Percentiles rank a stretch among this genome's conserved stretches.
Evolutionary conservation across 2,329 filamentous ascomycete genomes (phyloP).

Genomic region (Cytospora paraplurivora): DNA sequence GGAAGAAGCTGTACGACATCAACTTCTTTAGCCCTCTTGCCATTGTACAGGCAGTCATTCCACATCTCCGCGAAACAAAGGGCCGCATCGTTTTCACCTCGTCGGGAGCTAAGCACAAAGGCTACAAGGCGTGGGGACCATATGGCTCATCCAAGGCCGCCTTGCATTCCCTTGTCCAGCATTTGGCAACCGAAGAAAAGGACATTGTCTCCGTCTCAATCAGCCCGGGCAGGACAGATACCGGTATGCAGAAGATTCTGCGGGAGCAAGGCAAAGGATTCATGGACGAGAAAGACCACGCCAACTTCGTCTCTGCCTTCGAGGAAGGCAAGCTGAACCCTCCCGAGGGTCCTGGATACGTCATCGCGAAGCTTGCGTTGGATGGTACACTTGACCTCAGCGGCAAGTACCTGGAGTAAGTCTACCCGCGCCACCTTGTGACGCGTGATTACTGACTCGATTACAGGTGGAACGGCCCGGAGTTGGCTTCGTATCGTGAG

Average conservation of each 20-base stretch:
- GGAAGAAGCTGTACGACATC: slow-evolving; percentile 74
- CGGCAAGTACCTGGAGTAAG: slow-evolving; percentile 74
- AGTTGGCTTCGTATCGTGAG: slow-evolving; percentile 57
- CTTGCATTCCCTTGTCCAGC: slow-evolving; percentile 74
- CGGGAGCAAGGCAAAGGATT: slow-evolving; percentile 58
- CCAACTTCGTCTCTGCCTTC: slow-evolving; percentile 69
- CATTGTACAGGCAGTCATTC: slow-evolving; percentile 72
- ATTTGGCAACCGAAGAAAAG: slow-evolving; percentile 76
- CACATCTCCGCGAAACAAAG: slow-evolving; percentile 65
- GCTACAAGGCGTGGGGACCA: slow-evolving; percentile 73
- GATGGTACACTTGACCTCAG: slow-evolving; percentile 67
- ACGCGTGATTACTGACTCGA: slow-evolving; percentile 33
- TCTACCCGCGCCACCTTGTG: slow-evolving; percentile 28
- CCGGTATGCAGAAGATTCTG: slow-evolving; percentile 85
- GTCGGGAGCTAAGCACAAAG: slow-evolving; percentile 70
- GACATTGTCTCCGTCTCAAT: slow-evolving; percentile 73
- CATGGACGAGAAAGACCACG: slow-evolving; percentile 62
- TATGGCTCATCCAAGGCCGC: slow-evolving; percentile 86
- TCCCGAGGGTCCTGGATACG: slow-evolving; percentile 81
- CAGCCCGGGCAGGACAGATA: slow-evolving; percentile 81
- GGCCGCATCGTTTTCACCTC: slow-evolving; percentile 79
- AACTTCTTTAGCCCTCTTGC: slow-evolving; percentile 86
- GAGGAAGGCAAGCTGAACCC: slow-evolving; percentile 71
- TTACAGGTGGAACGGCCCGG: slow-evolving; percentile 54
- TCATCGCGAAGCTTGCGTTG: slow-evolving; percentile 79